Percentiles rank a stretch among this genome's conserved stretches.
These are phyloP conservation scores for Teratosphaeria epicoccoides DNA, from an alignment of 2,329 filamentous ascomycete genomes.

Conservation along the genomic window DNA sequence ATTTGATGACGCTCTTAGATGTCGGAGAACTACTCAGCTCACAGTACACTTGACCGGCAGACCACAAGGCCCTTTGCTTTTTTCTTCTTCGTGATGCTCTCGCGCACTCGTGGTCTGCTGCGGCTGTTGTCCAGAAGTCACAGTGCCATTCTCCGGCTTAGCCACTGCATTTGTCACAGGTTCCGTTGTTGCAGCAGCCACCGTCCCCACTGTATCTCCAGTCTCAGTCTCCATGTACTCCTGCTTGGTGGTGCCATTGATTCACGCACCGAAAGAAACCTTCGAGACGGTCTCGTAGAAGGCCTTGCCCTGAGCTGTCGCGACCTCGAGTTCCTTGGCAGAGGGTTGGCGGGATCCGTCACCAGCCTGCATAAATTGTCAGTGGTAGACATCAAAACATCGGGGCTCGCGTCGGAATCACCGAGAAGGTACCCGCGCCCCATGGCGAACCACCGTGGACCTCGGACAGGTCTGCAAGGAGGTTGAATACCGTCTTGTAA, in stretches of 20 bases:
- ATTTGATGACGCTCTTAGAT: not conserved
- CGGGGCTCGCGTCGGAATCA: slow-evolving; percentile 3
- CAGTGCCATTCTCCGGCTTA: slow-evolving; percentile 4
- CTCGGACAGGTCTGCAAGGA: slow-evolving; percentile 62
- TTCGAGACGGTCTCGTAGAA: slow-evolving; percentile 74
- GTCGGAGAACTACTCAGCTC: not conserved
- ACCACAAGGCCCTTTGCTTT: slow-evolving; percentile 62
- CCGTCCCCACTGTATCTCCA: slow-evolving; percentile 4
- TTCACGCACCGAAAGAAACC: slow-evolving; percentile 56
- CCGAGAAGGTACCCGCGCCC: slow-evolving; percentile 85
- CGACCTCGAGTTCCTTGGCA: slow-evolving; percentile 65
- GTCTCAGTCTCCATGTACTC: slow-evolving; percentile 11
- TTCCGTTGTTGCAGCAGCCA: slow-evolving; percentile 7
- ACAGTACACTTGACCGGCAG: slow-evolving; percentile 65
- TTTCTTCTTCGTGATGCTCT: slow-evolving; percentile 33
- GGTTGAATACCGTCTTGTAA: slow-evolving; percentile 67
- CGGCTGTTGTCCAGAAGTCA: slow-evolving; percentile 15
- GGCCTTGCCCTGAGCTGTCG: slow-evolving; percentile 67
- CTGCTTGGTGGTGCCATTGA: slow-evolving; percentile 46
- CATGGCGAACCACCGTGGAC: slow-evolving; percentile 79
- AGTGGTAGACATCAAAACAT: not conserved
- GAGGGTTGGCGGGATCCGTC: slow-evolving; percentile 80
- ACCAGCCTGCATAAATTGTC: slow-evolving; percentile 30
- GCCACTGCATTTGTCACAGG: not conserved
- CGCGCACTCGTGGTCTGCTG: slow-evolving; percentile 21